A percentile compares a stretch with the other conserved stretches of the same genome.
Evolutionary conservation across 345 rosid genomes (phyloP).

Genomic region (Dovyalis caffra): DNA sequence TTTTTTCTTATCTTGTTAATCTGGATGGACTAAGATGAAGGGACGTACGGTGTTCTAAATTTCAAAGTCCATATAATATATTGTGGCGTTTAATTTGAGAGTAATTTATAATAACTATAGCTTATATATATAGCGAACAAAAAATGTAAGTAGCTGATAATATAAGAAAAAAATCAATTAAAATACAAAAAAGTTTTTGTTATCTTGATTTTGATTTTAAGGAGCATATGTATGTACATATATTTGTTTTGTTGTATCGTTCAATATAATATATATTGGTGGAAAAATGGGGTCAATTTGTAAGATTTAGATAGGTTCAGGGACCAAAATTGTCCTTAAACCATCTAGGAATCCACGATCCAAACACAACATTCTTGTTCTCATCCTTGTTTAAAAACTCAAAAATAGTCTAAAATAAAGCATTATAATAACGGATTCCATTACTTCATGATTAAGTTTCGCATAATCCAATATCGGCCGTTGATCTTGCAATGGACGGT

Average conservation of each 20-base stretch:
- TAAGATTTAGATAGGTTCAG: no score
- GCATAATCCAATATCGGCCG: neutral
- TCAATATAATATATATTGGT: no score
- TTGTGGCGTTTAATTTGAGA: no score
- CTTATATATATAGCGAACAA: no score
- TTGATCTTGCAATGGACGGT: neutral
- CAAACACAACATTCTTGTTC: conserved; percentile 2
- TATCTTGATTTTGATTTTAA: no score
- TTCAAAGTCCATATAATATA: neutral
- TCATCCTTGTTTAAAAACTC: no score
- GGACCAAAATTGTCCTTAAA: neutral
- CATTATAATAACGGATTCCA: neutral
- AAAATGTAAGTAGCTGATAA: no score
- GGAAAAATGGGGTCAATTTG: neutral
- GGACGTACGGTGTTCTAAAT: neutral
- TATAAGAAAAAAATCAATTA: no score
- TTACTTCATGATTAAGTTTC: neutral
- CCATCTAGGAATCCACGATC: neutral
- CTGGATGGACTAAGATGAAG: neutral
- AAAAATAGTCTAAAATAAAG: neutral
- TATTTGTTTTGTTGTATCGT: no score
- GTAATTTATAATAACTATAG: no score
- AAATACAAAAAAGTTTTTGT: no score
- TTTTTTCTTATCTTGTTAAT: neutral
- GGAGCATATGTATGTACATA: no score